These are phyloP conservation scores for Naumovozyma dairenensis DNA, from an alignment of 805 yeast species.

Conservation along the genomic window DNA sequence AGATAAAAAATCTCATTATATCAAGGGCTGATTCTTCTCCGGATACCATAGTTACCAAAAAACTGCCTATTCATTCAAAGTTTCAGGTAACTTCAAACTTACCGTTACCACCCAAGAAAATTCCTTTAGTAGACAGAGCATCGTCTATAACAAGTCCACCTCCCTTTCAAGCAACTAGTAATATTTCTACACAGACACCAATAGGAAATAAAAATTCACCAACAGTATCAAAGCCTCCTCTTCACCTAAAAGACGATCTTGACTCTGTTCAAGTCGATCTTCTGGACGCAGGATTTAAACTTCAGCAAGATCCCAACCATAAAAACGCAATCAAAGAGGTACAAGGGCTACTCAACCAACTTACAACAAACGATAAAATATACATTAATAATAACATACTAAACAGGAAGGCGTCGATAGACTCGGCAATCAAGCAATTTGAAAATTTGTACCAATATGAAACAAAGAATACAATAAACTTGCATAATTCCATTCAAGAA, in stretches of 20 bases:
- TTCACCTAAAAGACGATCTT: no score
- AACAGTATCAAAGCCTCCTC: neutral
- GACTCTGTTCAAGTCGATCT: no score
- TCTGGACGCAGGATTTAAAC: no score
- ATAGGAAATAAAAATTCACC: slow-evolving; percentile 1
- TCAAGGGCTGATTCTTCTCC: no score
- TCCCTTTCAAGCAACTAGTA: neutral
- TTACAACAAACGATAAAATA: slow-evolving; percentile 7
- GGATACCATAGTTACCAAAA: no score
- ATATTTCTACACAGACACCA: slow-evolving; percentile 1
- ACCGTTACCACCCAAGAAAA: neutral
- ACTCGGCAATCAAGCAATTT: slow-evolving; percentile 31
- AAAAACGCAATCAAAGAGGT: slow-evolving; percentile 10
- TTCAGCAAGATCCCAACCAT: slow-evolving; percentile 8
- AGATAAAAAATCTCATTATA: no score
- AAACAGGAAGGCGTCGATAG: slow-evolving; percentile 15
- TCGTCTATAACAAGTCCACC: slow-evolving; percentile 2
- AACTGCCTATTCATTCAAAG: no score
- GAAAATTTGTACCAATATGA: slow-evolving; percentile 31
- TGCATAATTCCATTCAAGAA: slow-evolving; percentile 19
- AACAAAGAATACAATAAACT: slow-evolving; percentile 17
- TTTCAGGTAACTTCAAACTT: no score
- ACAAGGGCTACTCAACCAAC: slow-evolving; percentile 6
- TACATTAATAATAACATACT: slow-evolving; percentile 4
- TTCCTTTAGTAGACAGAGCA: no score